Conservation (phyloP, 1,284 basidiomycete species). For the Pterulicium gracile region DNA sequence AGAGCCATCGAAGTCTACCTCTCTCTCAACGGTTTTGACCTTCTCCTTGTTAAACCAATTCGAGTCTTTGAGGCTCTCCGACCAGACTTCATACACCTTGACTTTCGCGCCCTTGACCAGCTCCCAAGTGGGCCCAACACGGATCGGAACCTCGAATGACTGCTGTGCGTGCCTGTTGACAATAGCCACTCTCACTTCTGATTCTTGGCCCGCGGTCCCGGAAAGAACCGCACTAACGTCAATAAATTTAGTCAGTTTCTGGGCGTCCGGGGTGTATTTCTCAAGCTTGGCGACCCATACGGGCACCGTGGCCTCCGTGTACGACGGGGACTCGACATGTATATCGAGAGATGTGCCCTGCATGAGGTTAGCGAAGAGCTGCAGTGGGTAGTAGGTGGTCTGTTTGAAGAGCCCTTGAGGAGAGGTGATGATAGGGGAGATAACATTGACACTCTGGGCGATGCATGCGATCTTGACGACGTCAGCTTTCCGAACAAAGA, state of each 20-base stretch:
- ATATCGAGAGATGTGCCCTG: conserved; percentile 29
- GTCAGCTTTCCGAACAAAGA: conserved; percentile 50
- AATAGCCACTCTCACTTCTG: conserved; percentile 33
- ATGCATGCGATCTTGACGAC: conserved; percentile 54
- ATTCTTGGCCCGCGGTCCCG: conserved; percentile 10
- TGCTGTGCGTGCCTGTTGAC: conserved; percentile 31
- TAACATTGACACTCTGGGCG: conserved; percentile 50
- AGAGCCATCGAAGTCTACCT: conserved; percentile 22
- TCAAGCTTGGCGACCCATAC: conserved; percentile 32
- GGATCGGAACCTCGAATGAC: conserved; percentile 24
- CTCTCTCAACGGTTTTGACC: conserved; percentile 24
- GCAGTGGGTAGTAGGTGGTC: conserved; percentile 43
- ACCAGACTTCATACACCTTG: conserved; percentile 36
- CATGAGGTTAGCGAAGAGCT: conserved; percentile 46
- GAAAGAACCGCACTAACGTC: conserved; percentile 38
- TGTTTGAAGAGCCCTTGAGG: conserved; percentile 35
- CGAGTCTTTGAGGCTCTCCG: conserved; percentile 24
- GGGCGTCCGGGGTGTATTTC: conserved; percentile 22
- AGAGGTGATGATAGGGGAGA: conserved; percentile 37
- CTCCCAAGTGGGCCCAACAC: conserved; percentile 22
- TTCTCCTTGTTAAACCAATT: conserved; percentile 33
- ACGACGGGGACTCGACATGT: conserved; percentile 27
- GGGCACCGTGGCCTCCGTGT: conserved; percentile 36
- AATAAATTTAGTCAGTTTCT: conserved; percentile 26
- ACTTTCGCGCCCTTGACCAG: conserved; percentile 15